Base-by-base conservation (phyloP, 257 asterid species). In the Ballota nigra region DNA sequence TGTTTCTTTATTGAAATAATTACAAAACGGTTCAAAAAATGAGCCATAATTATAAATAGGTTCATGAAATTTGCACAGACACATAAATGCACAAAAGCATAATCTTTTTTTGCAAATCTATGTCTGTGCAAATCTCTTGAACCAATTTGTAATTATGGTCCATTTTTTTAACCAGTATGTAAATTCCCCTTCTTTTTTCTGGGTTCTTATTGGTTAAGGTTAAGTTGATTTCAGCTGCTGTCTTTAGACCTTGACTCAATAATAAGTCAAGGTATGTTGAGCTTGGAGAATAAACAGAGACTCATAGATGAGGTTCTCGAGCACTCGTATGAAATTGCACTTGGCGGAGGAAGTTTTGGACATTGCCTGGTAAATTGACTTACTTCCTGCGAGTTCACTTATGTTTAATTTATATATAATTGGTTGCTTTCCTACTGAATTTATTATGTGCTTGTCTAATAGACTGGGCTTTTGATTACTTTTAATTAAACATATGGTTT, bases 271-370 rank as follows among this genome's bases (percentile, higher is more conserved):
- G 98, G 98, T 24, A 80, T 75, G 76, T 78, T 78, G 53, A 90
- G 89, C 81, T 80, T 93, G 78, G 78, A 84, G 22, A 75, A 78
- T 58, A 86, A 93, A 72, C 93, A 90, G 82, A 88, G 81, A 73
- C 68, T 43, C 29, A 88, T 93, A 63, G 85, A 80, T 20, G 89
- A 76, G 71, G 84, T 70, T 79, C 89, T 93, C 22, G 84, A 85
- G 78, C 86, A 78, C 61, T 88, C 97, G 8, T 90, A 84, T 58
- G 85, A 84, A 81, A 83, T 93, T 72, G 84, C 84, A 70, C 93
- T 90, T 77, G 96, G 96, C 34, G 85, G 81, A 62, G 97, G 96
- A 69, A 77, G 78, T 55, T 88, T 81, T 65, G 98, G 97, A 33
- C 79, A 58, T 79, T 90, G 96, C 85, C 79, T 93, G 96, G 98